Evolutionary conservation across 345 rosid genomes (phyloP), one percentile per base, ranked within the genome.

Genomic region (Arabidopsis suecica): DNA sequence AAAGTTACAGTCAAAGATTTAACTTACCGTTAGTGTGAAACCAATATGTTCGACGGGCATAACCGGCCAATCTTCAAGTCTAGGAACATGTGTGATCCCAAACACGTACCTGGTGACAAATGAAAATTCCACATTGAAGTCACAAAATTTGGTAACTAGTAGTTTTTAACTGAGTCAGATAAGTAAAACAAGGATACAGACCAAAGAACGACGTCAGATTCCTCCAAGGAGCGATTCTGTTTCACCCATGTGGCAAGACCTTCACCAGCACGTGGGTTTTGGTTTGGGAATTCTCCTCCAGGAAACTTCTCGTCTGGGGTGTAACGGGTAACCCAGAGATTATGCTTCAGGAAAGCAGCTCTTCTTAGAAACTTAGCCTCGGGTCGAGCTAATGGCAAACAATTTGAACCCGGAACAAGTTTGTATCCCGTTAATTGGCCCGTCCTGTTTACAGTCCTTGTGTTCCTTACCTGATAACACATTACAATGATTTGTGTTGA

Each of bases 11-110:
- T 16, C 18, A 38, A 8, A 68, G 25, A 38, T 44, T 28, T 14
- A 38, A 38, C 66, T 68, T 86, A 93, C 96, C 98, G 85, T 80
- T n/a, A 93, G 91, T 68, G 81, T 85, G 79, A 93, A 93, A 64
- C 98, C 98, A 44, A 90, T 83, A 72, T 71, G 91, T 71, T 93
- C 98, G 33, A 86, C 95, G 0, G 96, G 97, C 98, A 90, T 90
- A 66, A 89, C 95, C 1, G 97, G 96, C 98, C 96, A 93, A 77
- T 93, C 97, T 85, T 93, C 97, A 80, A 93, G 80, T 69, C 98
- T 84, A 49, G 98, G 97, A 30, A 93, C 90, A 72, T 89, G 97
- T 14, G 87, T 93, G 73, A 90, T 78, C 68, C 98, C 98, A 85
- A 93, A 93, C 23, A 93, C 89, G 50, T 93, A 93, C 98, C 98